Conservation (phyloP, 2,329 filamentous ascomycete genomes). For the Botrytis byssoidea region DNA sequence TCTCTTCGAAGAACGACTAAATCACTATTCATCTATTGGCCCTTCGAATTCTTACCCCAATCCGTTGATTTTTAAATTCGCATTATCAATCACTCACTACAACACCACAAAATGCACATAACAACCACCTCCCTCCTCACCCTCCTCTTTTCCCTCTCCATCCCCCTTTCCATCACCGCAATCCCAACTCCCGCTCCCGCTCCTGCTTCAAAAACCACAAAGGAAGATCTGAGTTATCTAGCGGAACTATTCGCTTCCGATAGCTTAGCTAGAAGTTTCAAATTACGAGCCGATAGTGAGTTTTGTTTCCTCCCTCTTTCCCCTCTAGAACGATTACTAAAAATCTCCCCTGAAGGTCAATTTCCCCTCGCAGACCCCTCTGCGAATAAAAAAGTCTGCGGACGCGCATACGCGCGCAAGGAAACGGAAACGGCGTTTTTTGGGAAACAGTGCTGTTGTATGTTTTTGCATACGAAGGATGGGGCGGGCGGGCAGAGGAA, state of each 20-base stretch:
- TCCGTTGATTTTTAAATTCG: not conserved
- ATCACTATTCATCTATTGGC: too few species aligned
- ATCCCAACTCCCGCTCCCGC: constrained; percentile 5
- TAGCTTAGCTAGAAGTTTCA: not conserved
- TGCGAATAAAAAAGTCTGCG: not conserved
- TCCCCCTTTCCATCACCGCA: not conserved
- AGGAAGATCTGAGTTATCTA: constrained; percentile 1
- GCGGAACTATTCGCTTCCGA: not conserved
- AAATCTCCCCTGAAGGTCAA: not conserved
- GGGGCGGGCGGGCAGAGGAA: not conserved
- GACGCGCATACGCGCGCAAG: not conserved
- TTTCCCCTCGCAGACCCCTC: not conserved
- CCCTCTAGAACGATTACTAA: not conserved
- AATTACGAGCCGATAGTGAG: constrained; percentile 6
- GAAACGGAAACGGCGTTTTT: too few species aligned
- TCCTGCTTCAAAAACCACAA: not conserved
- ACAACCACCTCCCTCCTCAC: constrained; percentile 24
- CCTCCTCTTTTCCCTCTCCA: constrained; percentile 2
- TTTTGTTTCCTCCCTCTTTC: not conserved
- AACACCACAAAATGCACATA: constrained; percentile 43
- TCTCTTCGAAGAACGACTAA: not conserved
- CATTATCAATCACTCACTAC: not conserved
- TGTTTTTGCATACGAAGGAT: constrained; percentile 1
- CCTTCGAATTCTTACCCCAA: too few species aligned
- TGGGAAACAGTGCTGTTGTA: not conserved